Base-by-base conservation (phyloP, 805 yeast species). In the Cyberlindnera galapagoensis region DNA sequence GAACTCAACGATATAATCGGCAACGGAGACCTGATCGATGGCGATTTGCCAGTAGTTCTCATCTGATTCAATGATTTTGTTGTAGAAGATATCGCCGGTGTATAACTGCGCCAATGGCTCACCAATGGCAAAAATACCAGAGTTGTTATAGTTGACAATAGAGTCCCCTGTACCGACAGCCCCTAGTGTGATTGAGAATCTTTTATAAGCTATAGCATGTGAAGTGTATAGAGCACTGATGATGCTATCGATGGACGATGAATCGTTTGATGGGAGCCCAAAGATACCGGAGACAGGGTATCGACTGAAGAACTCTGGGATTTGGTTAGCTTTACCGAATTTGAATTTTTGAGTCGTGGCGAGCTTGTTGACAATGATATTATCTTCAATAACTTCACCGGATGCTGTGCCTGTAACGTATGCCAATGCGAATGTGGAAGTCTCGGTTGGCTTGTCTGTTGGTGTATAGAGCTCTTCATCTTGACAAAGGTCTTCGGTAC, bases 221-320 rank as follows among this genome's bases (percentile, higher is more conserved):
- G 56, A 47, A 3, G 54, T 50, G 16, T 61, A 44, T 28, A 69
- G 48, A 17, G 57, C 67, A 18, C 63, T 52, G 11, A 71, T 59
- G 27, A 69, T 52, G 44, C 72, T 68, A 26, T 56, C 54, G 11
- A 54, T 51, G 4, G 51, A 41, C 2, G 61, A 38, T 7, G 64
- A 47, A 30, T 63, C 63, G 24, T 56, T 51, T 4, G 76, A 62
- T 4, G 82, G 72, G 18, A 77, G 59, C 3, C 84, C 84, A 33
- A 78, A 47, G 13, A 77, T 67, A 12, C 85, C 85, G 40, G 74
- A 70, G 24, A 76, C 67, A 11, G 67, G 61, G 50, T 71, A 76
- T 12, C 59, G 57, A 4, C 57, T 58, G 40, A 78, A 77, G 35
- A 73, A 62, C 20, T 60, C 62, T 3, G 81, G 82, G 3, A 71